A percentile compares a stretch with the other conserved stretches of the same genome.
phyloP scores from a whole-genome alignment of 2,329 filamentous ascomycete species.

The Penicillium nordicum region DNA sequence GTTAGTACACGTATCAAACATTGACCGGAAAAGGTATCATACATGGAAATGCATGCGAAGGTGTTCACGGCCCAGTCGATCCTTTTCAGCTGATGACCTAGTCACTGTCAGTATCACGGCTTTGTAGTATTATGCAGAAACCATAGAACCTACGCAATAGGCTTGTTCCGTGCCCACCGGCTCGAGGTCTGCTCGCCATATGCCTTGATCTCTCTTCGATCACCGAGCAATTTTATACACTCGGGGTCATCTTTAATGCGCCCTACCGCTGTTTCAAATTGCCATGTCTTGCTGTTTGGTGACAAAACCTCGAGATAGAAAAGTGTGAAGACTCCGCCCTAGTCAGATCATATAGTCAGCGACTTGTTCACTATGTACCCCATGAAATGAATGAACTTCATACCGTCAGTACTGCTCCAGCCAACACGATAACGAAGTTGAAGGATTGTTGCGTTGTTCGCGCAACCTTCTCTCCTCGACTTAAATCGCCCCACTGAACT shows the following conservation, averaged over 20 bases:
- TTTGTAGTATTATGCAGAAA: not conserved
- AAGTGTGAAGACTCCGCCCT: constrained; percentile 75
- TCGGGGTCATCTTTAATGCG: constrained; percentile 69
- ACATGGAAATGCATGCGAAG: constrained; percentile 82
- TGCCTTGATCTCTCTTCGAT: constrained; percentile 70
- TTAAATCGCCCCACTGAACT: constrained; percentile 77
- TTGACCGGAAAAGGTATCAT: constrained; percentile 28
- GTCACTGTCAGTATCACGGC: not conserved
- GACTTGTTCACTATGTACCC: not conserved
- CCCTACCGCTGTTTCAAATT: constrained; percentile 84
- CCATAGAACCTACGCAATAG: constrained; percentile 47
- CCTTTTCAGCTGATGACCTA: constrained; percentile 65
- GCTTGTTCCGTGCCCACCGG: constrained; percentile 69
- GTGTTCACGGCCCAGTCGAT: constrained; percentile 73
- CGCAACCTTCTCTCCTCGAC: constrained; percentile 70
- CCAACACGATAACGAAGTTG: constrained; percentile 75
- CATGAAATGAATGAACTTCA: constrained; percentile 17
- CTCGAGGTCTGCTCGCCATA: constrained; percentile 78
- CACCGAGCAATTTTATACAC: constrained; percentile 72
- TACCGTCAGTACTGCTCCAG: constrained; percentile 74
- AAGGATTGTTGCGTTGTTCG: constrained; percentile 86
- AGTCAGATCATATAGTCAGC: constrained; percentile 1
- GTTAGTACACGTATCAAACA: not conserved
- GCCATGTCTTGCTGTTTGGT: constrained; percentile 75
- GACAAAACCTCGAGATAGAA: constrained; percentile 81